phyloP scores from a whole-genome alignment of 139 green algal genomes.

The Picochlorum sp. region DNA sequence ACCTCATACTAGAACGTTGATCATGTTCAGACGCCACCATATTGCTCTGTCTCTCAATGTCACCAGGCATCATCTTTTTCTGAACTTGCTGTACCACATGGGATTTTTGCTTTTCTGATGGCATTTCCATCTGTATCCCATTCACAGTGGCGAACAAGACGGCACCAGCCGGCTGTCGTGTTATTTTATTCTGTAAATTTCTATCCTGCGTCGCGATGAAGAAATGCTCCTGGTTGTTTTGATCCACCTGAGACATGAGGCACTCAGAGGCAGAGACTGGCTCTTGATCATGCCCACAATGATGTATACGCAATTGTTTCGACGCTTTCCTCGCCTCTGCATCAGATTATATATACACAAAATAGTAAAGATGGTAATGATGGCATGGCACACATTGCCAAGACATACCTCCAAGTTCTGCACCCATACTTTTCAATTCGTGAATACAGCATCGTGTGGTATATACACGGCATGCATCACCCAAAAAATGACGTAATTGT shows the following conservation, averaged over 20 bases:
- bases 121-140: conserved; percentile 38
- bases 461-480: no score
- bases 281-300: conserved; percentile 45
- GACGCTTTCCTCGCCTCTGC: neutral
- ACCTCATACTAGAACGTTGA: no score
- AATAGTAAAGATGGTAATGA: neutral
- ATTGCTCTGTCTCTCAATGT: neutral
- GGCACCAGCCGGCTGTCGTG: conserved; percentile 26
- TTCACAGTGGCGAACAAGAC: conserved; percentile 36
- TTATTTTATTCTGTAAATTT: conserved; percentile 20
- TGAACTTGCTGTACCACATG: conserved; percentile 10
- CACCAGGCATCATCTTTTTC: neutral
- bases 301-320: conserved; percentile 38
- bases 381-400: neutral
- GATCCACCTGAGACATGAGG: conserved; percentile 30
- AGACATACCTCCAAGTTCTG: no score
- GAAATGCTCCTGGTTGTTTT: conserved; percentile 42
- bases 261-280: conserved; percentile 39
- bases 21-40: neutral
- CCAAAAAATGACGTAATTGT: no score
- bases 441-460: no score
- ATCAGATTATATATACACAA: no score
- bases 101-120: conserved; percentile 22
- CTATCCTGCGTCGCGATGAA: conserved; percentile 46
- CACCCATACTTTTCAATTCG: no score